Evolutionary conservation across 495 filamentous ascomycete species (phyloP).

Genomic region (Astrocystis sublimbata): DNA sequence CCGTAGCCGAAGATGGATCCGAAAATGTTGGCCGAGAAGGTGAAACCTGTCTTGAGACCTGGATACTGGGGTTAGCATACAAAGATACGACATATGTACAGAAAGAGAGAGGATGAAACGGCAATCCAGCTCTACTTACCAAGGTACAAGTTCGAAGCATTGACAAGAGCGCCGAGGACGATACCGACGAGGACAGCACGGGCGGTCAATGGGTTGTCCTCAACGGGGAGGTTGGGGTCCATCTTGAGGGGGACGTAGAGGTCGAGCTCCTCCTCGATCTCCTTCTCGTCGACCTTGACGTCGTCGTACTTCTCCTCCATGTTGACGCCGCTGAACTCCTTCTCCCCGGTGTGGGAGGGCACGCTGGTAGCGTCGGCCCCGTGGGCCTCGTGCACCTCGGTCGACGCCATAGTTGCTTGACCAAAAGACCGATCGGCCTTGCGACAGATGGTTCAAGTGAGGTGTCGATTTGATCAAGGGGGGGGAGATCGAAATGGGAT

Average conservation of each 20-base stretch:
- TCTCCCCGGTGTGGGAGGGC: constrained; percentile 18
- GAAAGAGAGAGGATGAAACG: not conserved
- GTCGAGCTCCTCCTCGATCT: constrained; percentile 44
- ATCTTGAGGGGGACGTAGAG: constrained; percentile 50
- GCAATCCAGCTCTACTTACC: constrained; percentile 37
- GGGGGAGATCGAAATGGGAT: no score
- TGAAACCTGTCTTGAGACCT: constrained; percentile 68
- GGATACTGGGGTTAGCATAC: constrained; percentile 27
- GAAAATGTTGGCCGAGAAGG: constrained; percentile 60
- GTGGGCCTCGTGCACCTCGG: constrained; percentile 20
- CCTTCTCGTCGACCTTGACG: constrained; percentile 26
- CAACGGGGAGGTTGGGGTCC: constrained; percentile 43
- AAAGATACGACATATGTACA: not conserved
- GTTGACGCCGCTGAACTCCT: constrained; percentile 22
- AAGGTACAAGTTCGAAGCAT: constrained; percentile 66
- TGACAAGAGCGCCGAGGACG: constrained; percentile 60
- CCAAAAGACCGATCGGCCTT: constrained; percentile 1
- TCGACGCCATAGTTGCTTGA: constrained; percentile 26
- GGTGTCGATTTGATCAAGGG: constrained; percentile 1
- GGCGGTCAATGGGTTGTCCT: constrained; percentile 56
- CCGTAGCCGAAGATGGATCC: constrained; percentile 67
- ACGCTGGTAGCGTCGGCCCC: constrained; percentile 21
- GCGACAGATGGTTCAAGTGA: not conserved
- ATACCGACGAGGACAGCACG: constrained; percentile 59
- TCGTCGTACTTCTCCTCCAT: constrained; percentile 19